A percentile compares a stretch with the other conserved stretches of the same genome.
Evolutionary conservation across 169 alveolate species (phyloP).

Genomic region (Plasmodium vivax): DNA sequence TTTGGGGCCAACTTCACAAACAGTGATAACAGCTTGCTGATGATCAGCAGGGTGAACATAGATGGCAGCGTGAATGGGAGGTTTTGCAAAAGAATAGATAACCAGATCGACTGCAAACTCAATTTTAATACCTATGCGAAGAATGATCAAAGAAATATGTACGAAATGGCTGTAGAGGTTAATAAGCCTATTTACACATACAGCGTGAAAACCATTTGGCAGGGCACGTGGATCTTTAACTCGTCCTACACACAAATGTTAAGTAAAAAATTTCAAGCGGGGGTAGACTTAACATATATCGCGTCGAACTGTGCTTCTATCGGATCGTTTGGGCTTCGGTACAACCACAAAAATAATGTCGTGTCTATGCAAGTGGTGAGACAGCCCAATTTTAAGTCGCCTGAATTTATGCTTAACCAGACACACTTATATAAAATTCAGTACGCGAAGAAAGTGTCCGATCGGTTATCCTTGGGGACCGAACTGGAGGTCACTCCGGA

Average conservation of each 20-base stretch:
- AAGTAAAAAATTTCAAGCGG: conserved; percentile 87
- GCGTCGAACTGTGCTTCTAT: conserved; percentile 91
- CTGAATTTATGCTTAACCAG: conserved; percentile 82
- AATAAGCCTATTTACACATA: conserved; percentile 86
- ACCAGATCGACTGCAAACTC: conserved; percentile 84
- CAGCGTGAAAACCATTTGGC: conserved; percentile 89
- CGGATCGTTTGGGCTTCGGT: conserved; percentile 90
- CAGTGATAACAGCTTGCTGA: conserved; percentile 84
- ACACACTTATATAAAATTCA: conserved; percentile 84
- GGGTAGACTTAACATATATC: conserved; percentile 92
- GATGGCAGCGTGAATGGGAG: conserved; percentile 89
- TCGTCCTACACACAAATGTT: conserved; percentile 89
- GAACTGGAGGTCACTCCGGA: conserved; percentile 89
- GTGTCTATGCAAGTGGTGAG: conserved; percentile 82
- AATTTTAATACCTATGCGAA: conserved; percentile 86
- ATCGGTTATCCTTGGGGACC: conserved; percentile 91
- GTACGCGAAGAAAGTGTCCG: conserved; percentile 86
- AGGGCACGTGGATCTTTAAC: conserved; percentile 90
- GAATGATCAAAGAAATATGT: conserved; percentile 87
- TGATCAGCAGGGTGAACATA: conserved; percentile 86
- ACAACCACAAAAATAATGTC: conserved; percentile 84
- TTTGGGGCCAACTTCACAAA: conserved; percentile 91
- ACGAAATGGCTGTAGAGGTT: conserved; percentile 90
- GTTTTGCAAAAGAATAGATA: conserved; percentile 77
- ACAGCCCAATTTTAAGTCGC: conserved; percentile 90